Evolutionary conservation across 148 eudicot species (phyloP).

Genomic region (Vaccinium macrocarpon): DNA sequence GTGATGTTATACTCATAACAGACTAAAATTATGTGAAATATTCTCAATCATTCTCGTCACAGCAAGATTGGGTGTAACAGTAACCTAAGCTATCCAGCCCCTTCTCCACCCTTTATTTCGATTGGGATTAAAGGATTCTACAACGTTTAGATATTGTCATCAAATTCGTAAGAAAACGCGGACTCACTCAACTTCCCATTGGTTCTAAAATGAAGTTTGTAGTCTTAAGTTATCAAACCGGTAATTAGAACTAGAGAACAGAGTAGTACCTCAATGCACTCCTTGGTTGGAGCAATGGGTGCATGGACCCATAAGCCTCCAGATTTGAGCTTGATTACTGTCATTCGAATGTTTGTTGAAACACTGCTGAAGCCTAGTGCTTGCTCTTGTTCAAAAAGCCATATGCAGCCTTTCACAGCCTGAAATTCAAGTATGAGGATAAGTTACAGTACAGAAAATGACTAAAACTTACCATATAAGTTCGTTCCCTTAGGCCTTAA

Average conservation of each 20-base stretch:
- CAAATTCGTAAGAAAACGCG: background rate
- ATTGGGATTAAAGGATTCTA: background rate
- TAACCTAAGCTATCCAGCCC: constrained; percentile 1
- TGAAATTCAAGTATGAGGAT: constrained; percentile 25
- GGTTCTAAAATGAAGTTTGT: background rate
- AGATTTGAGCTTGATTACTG: constrained; percentile 92
- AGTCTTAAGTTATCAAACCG: background rate
- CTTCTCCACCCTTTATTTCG: background rate
- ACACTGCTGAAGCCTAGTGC: constrained; percentile 98
- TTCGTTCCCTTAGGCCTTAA: background rate
- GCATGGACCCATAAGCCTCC: constrained; percentile 99
- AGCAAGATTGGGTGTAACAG: background rate
- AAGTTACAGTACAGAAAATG: background rate
- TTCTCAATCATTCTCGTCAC: background rate
- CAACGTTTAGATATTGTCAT: background rate
- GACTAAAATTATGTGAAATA: background rate
- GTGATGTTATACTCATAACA: background rate
- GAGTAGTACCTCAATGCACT: constrained; percentile 79
- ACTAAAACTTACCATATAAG: background rate
- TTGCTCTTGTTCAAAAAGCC: constrained; percentile 99
- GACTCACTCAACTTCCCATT: background rate
- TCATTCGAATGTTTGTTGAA: constrained; percentile 93
- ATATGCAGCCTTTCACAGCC: constrained; percentile 80
- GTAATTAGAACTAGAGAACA: background rate
- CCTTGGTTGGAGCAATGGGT: constrained; percentile 96